Percentiles rank a stretch among this genome's conserved stretches.
These are phyloP conservation scores for Hericium coralloides DNA, from an alignment of 768 basidiomycete genomes.

Conservation along the genomic window DNA sequence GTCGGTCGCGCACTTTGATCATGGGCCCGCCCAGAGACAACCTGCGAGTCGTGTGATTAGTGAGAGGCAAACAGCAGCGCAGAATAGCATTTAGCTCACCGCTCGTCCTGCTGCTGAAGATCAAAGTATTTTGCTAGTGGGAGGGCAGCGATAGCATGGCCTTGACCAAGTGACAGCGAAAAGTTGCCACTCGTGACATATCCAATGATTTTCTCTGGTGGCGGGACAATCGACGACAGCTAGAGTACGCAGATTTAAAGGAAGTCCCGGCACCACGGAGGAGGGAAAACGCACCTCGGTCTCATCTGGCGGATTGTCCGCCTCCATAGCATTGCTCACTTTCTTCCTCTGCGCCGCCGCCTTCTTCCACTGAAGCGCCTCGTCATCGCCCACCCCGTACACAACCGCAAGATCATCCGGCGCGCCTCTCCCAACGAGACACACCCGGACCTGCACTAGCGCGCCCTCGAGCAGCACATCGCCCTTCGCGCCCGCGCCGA, in stretches of 20 bases:
- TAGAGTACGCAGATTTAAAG: conserved; percentile 16
- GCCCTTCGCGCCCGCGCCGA: conserved; percentile 26
- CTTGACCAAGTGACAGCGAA: conserved; percentile 71
- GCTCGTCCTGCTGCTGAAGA: conserved; percentile 39
- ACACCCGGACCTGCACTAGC: conserved; percentile 57
- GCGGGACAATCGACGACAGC: conserved; percentile 34
- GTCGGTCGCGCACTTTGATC: conserved; percentile 58
- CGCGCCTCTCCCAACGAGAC: conserved; percentile 55
- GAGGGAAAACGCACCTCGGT: conserved; percentile 18
- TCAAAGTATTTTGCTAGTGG: conserved; percentile 44
- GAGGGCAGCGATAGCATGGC: conserved; percentile 70
- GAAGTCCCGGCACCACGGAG: neutral
- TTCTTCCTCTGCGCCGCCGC: conserved; percentile 19
- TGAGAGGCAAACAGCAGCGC: neutral
- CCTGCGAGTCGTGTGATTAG: conserved; percentile 1
- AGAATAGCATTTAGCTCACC: conserved; percentile 19
- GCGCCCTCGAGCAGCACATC: conserved; percentile 48
- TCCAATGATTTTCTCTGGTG: conserved; percentile 52
- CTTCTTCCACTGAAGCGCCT: conserved; percentile 40
- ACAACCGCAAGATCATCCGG: conserved; percentile 71
- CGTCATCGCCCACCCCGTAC: conserved; percentile 50
- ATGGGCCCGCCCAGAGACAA: conserved; percentile 24
- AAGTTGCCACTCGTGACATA: conserved; percentile 79
- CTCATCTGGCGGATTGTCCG: conserved; percentile 17
- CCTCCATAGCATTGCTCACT: conserved; percentile 11